Base-by-base conservation (phyloP, 129 eudicot species). In the Ambrosia artemisiifolia region DNA sequence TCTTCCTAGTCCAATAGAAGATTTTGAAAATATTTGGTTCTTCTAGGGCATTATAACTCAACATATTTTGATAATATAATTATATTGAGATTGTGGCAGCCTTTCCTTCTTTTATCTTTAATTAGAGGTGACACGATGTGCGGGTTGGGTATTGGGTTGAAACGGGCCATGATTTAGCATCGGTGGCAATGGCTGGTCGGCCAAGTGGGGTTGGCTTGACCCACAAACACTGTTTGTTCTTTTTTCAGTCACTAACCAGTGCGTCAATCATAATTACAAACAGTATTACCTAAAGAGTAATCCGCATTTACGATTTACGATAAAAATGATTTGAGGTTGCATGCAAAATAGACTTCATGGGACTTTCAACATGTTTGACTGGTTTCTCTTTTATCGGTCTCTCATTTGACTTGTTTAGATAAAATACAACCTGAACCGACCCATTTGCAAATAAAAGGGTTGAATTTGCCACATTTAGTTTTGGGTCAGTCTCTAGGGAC, bases 1-100 rank as follows among this genome's bases (percentile, higher is more conserved):
- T 11, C 63, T 64, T 78, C 44, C 13, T 35, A 71, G 51, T 33
- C 48, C 51, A 36, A 43, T 57, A 72, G 56, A 24, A 42, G 33
- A 72, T 46, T 61, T 30, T 32, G 43, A 60, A 30, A 59, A 59
- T 59, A 59, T 59, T 24, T 59, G 42, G 42, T 13, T 59, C 38
- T 59, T 59, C 30, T n/a, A 24, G n/a, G 65, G 65, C 18, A 28
- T 28, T 12, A 30, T 18, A 63, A 11, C 18, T 34, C 24, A 20
- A 69, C 64, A 69, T 4, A 33, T 69, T 13, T 69, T 69, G 48
- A 53, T 51, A 30, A 28, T 59, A 30, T 30, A 28, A 30, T 12
- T 59, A 30, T 59, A 28, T 30, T 1, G 13, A 12, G 65, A 12
- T 59, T 30, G 42, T 59, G 40, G 30, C 18, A 59, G 40, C 65